A percentile compares a stretch with the other conserved stretches of the same genome.
Conservation (phyloP, 805 yeast genomes). For the Starmerella asiatica region DNA sequence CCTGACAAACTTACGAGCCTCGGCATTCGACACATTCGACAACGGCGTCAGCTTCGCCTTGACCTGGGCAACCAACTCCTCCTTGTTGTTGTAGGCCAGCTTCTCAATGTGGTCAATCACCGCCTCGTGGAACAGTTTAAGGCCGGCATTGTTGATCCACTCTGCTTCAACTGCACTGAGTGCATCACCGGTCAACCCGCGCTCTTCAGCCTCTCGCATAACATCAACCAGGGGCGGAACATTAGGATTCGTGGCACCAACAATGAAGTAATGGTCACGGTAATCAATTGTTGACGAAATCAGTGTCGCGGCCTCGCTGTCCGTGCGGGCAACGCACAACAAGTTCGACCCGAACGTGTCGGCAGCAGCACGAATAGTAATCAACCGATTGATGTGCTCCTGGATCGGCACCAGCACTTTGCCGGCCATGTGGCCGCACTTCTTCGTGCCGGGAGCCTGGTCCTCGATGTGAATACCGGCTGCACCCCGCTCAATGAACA, state of each 20-base stretch:
- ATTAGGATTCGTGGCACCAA: constrained; percentile 81
- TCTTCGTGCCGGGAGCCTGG: constrained; percentile 97
- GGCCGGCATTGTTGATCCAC: constrained; percentile 72
- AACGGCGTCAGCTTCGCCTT: constrained; percentile 57
- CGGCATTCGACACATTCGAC: constrained; percentile 59
- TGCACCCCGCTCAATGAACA: constrained; percentile 96
- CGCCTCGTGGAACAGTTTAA: constrained; percentile 83
- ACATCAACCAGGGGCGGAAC: constrained; percentile 59
- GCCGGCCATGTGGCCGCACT: constrained; percentile 99
- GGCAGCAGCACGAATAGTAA: constrained; percentile 89
- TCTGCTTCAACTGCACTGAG: constrained; percentile 63
- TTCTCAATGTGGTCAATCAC: constrained; percentile 67
- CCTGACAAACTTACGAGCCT: constrained; percentile 65
- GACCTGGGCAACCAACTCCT: constrained; percentile 51
- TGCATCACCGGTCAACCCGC: constrained; percentile 58
- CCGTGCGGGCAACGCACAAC: constrained; percentile 86
- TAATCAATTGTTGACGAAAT: constrained; percentile 86
- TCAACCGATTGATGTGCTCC: constrained; percentile 89
- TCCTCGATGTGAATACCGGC: constrained; percentile 98
- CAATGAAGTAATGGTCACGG: constrained; percentile 85
- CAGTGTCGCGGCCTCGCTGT: constrained; percentile 94
- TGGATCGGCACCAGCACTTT: constrained; percentile 94
- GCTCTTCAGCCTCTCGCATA: constrained; percentile 66
- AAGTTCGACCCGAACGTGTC: constrained; percentile 83
- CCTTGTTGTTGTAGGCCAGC: constrained; percentile 47